Conservation (phyloP, 2,329 filamentous ascomycete genomes). For the Didymella lethalis region DNA sequence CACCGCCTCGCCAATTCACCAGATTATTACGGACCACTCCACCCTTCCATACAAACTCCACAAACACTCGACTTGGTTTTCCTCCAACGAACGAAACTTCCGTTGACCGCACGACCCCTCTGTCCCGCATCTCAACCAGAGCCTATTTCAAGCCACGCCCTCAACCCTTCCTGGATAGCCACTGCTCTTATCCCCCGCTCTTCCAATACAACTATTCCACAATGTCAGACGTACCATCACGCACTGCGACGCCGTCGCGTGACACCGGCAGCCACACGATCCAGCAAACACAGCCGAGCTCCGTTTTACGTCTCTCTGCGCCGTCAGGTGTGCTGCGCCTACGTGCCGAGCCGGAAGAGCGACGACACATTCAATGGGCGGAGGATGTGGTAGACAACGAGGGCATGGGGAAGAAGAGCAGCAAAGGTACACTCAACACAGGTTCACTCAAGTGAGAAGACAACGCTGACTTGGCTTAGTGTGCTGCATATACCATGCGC, state of each 20-base stretch:
- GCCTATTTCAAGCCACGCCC: conserved; percentile 5
- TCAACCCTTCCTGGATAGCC: background rate
- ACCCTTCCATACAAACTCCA: background rate
- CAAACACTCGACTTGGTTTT: background rate
- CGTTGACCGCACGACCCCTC: conserved; percentile 5
- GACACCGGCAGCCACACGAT: conserved; percentile 38
- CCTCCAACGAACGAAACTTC: background rate
- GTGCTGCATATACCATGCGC: conserved; percentile 98
- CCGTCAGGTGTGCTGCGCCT: conserved; percentile 51
- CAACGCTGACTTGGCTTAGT: conserved; percentile 61
- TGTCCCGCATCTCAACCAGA: conserved; percentile 15
- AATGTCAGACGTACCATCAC: conserved; percentile 29
- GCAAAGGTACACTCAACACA: conserved; percentile 73
- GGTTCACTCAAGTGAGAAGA: background rate
- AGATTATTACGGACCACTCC: no score
- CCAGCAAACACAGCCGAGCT: conserved; percentile 35
- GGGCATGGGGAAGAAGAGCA: conserved; percentile 89
- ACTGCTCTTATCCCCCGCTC: background rate
- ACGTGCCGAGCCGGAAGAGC: conserved; percentile 52
- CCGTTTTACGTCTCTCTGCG: conserved; percentile 45
- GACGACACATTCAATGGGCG: conserved; percentile 84
- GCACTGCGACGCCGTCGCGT: conserved; percentile 31
- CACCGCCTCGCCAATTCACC: background rate
- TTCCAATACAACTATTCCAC: background rate
- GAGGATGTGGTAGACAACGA: conserved; percentile 96